Base-by-base conservation (phyloP, 2,329 filamentous ascomycete genomes). In the Ophiocordyceps robertsii region DNA sequence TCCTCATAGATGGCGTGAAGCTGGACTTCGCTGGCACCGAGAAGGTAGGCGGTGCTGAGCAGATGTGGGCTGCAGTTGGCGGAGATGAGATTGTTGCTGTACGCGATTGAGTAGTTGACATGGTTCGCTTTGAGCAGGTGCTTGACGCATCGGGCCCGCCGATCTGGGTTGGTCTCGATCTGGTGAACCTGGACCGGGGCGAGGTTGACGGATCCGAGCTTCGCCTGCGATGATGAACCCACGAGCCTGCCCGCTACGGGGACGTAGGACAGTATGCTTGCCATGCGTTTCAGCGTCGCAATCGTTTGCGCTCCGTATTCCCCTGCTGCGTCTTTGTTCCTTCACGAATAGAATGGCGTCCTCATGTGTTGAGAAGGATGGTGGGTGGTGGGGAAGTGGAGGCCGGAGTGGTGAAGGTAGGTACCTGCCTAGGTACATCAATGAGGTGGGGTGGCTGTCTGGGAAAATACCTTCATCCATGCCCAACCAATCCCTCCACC, bases 81-180 rank as follows among this genome's bases (percentile, higher is more conserved):
- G 53, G 80, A 92, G 47, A 74, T 68, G 5, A 83, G 67, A 42
- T 83, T 60, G 58, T 89, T 4, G 19, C 19, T 78, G 60, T 84
- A 92, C 43, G 95, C 65, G 50, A 96, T 80, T 29, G 87, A 78
- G 62, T 94, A 77, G 58, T 92, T 95, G 51, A 82, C 81, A 65
- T 98, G 92, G 59, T 96, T 96, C 41, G 89, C 82, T 61, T 84
- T 86, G 46, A 98, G 62, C 13, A 98, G 69, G 63, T 96, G 88
- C 66, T 94, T 95, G 47, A 98, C 70, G 17, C 85, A 85, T 47
- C 90, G 73, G 16, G 83, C 79, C 44, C 84, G 72, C 60, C 86
- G 90, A 56, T 93, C 87, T 9, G 80, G 73, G 39, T 79, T 72
- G 6, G 81, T 82, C 64, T 96, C 90, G 53, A 95, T 74, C 59